phyloP scores from a whole-genome alignment of 306 rosid species.

The Rubus idaeus region DNA sequence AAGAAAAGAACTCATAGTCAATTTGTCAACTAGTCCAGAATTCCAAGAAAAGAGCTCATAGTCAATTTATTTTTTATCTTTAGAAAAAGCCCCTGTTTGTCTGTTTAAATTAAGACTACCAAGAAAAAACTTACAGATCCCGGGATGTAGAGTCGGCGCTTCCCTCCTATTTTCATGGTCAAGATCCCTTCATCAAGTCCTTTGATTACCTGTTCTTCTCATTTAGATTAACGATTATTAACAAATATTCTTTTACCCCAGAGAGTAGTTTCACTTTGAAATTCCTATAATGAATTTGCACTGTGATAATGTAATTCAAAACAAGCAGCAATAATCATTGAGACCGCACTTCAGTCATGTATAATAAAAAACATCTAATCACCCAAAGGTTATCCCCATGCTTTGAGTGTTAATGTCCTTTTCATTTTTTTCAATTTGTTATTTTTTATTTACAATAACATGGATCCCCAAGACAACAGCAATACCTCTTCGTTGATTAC shows the following conservation, averaged over 20 bases:
- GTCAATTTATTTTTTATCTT: not conserved
- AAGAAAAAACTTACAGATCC: slow-evolving; percentile 71
- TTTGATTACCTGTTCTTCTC: slow-evolving; percentile 76
- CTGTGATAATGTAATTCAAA: not conserved
- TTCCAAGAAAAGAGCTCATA: not conserved
- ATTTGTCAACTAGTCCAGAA: not conserved
- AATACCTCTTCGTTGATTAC: no score
- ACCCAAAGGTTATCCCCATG: no score
- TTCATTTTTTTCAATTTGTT: not conserved
- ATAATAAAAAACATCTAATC: no score
- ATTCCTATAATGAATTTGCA: not conserved
- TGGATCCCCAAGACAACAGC: no score
- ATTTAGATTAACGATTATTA: slow-evolving; percentile 26
- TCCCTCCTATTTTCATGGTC: slow-evolving; percentile 88
- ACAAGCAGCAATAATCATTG: no score
- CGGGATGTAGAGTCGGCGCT: slow-evolving; percentile 86
- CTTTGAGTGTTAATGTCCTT: no score
- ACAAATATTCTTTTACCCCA: not conserved
- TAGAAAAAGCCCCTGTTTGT: no score
- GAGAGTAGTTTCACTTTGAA: not conserved
- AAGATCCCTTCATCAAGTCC: slow-evolving; percentile 96
- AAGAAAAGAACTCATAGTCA: not conserved
- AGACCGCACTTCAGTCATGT: no score
- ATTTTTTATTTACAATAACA: no score
- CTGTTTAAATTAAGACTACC: not conserved